phyloP scores from a whole-genome alignment of 2,329 filamentous ascomycete species.

The Colletotrichum camelliae region DNA sequence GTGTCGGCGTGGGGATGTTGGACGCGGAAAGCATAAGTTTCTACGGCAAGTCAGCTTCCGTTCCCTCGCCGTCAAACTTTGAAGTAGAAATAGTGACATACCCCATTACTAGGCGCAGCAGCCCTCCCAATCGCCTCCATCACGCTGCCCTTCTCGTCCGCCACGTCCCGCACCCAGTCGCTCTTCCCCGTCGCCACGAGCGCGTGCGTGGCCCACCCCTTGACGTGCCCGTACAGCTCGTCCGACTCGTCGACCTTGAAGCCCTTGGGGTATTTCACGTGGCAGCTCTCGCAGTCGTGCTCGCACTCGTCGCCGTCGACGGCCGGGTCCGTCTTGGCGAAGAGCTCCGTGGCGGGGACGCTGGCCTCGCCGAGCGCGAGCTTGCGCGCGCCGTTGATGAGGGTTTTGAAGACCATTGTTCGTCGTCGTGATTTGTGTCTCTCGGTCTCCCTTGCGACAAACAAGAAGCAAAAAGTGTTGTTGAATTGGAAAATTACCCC shows the following conservation, averaged over 20 bases:
- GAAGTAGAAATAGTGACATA: slow-evolving; percentile 43
- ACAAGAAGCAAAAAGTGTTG: neutral
- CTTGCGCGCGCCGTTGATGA: slow-evolving; percentile 43
- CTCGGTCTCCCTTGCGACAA: neutral
- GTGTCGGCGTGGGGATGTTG: slow-evolving; percentile 82
- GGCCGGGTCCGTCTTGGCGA: slow-evolving; percentile 74
- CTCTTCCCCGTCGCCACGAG: slow-evolving; percentile 94
- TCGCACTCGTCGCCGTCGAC: slow-evolving; percentile 89
- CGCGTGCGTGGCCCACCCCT: slow-evolving; percentile 87
- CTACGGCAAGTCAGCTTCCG: slow-evolving; percentile 44
- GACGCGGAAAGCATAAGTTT: slow-evolving; percentile 90
- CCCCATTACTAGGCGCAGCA: slow-evolving; percentile 69
- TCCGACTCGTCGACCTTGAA: slow-evolving; percentile 81
- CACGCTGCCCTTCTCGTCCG: slow-evolving; percentile 84
- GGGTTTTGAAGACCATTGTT: slow-evolving; percentile 47
- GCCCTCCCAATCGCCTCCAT: slow-evolving; percentile 75
- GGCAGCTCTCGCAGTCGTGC: slow-evolving; percentile 85
- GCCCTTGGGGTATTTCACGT: slow-evolving; percentile 73
- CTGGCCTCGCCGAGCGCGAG: slow-evolving; percentile 33
- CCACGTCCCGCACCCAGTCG: slow-evolving; percentile 91
- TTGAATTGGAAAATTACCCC: neutral
- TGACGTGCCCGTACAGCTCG: slow-evolving; percentile 82
- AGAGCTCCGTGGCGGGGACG: slow-evolving; percentile 55
- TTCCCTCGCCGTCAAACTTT: neutral
- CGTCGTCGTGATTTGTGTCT: slow-evolving; percentile 16